Conservation (phyloP, 2,329 filamentous ascomycete species). For the Colletotrichum salicis region DNA sequence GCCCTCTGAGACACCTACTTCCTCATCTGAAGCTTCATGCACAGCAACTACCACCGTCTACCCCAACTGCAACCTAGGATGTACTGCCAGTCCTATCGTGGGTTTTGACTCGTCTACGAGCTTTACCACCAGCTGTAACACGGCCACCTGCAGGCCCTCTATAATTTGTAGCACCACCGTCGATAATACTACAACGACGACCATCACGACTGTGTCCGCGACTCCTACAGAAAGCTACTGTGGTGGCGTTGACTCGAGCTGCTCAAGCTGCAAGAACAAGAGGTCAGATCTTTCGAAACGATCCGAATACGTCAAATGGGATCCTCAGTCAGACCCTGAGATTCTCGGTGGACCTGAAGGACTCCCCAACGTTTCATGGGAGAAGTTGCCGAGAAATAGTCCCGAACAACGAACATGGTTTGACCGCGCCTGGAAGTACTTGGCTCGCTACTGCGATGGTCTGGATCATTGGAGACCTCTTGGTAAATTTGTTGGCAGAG, state of each 20-base stretch:
- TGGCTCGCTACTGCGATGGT: slow-evolving; percentile 33
- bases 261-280: neutral
- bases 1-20: slow-evolving; percentile 2
- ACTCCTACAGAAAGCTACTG: neutral
- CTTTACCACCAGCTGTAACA: slow-evolving; percentile 19
- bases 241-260: neutral
- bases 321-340: neutral
- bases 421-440: slow-evolving; percentile 53
- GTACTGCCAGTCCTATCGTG: slow-evolving; percentile 12
- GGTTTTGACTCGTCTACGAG: neutral
- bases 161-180: slow-evolving; percentile 19
- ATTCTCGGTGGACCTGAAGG: neutral
- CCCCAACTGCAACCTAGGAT: slow-evolving; percentile 21
- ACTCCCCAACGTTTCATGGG: neutral
- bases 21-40: slow-evolving; percentile 17
- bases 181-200: slow-evolving; percentile 14
- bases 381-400: no score
- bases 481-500: neutral
- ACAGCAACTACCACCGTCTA: slow-evolving; percentile 21
- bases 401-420: neutral
- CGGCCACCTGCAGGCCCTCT: slow-evolving; percentile 23
- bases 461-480: neutral
- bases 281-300: neutral
- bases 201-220: neutral
- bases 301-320: neutral